Evolutionary conservation across 805 yeast genomes (phyloP).

Genomic region (Kurtzmaniella cleridarum): DNA sequence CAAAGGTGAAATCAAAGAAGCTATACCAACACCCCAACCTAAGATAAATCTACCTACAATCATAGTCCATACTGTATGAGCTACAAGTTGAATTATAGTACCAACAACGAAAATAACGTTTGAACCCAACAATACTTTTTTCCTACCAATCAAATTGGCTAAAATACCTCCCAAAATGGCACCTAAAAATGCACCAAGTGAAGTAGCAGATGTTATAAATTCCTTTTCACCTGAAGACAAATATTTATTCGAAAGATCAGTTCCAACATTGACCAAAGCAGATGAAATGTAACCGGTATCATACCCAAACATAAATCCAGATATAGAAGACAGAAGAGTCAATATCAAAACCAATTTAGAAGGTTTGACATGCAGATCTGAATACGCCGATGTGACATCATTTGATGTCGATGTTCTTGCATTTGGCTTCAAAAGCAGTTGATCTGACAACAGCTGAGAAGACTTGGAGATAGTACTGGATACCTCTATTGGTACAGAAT

Average conservation of each 20-base stretch:
- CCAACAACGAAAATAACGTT: constrained; percentile 81
- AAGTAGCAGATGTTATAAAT: constrained; percentile 89
- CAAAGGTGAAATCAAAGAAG: constrained; percentile 90
- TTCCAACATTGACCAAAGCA: constrained; percentile 81
- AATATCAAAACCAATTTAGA: constrained; percentile 61
- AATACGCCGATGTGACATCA: not conserved
- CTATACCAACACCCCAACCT: constrained; percentile 97
- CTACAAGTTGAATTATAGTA: constrained; percentile 75
- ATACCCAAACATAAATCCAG: constrained; percentile 96
- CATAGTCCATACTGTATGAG: constrained; percentile 86
- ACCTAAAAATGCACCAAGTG: constrained; percentile 85
- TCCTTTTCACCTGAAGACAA: constrained; percentile 79
- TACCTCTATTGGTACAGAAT: constrained; percentile 1
- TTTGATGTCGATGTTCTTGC: not conserved
- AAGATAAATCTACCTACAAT: constrained; percentile 83
- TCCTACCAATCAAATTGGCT: constrained; percentile 84
- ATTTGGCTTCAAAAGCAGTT: not conserved
- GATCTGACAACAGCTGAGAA: constrained; percentile 1
- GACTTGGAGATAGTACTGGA: constrained; percentile 1
- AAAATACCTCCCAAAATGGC: constrained; percentile 72
- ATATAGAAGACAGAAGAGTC: constrained; percentile 77
- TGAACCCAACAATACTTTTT: constrained; percentile 76
- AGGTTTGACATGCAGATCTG: constrained; percentile 33
- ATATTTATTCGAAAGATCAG: constrained; percentile 54
- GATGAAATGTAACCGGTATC: constrained; percentile 97